phyloP scores from a whole-genome alignment of 225 moss, liverwort and hornwort genomes.

The Pleurozium schreberi region DNA sequence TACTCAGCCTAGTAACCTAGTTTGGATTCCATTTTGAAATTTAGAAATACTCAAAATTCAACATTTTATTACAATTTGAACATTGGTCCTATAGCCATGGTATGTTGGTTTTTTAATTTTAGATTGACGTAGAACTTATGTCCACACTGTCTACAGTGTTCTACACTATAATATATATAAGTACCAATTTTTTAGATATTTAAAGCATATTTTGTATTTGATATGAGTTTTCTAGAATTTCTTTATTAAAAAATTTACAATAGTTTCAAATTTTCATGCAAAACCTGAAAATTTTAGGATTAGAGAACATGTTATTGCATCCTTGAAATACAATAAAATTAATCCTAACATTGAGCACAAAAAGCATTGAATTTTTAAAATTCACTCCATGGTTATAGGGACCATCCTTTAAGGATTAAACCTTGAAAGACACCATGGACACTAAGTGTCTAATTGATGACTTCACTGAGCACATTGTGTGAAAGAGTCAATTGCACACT shows the following conservation, averaged over 20 bases:
- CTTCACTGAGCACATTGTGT: too few species aligned
- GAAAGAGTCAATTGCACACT: too few species aligned
- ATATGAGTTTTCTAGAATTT: background rate
- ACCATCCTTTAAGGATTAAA: rapidly evolving
- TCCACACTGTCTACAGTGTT: background rate
- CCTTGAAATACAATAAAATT: too few species aligned
- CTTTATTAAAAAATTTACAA: background rate
- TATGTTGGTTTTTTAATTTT: background rate
- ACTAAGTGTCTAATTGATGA: background rate
- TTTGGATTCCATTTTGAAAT: background rate
- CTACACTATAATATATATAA: background rate
- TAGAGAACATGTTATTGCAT: background rate
- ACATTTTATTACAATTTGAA: background rate
- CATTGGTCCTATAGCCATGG: rapidly evolving
- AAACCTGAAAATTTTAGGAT: background rate
- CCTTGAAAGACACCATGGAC: rapidly evolving
- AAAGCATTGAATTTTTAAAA: background rate
- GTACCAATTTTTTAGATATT: background rate
- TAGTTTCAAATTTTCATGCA: too few species aligned
- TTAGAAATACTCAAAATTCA: background rate
- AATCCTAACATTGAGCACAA: background rate
- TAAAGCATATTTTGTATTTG: background rate
- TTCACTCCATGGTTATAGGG: background rate
- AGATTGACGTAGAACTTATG: rapidly evolving
- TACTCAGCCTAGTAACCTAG: background rate